Conservation (phyloP, 2,329 filamentous ascomycete genomes). For the Atkinsonella texensis region DNA sequence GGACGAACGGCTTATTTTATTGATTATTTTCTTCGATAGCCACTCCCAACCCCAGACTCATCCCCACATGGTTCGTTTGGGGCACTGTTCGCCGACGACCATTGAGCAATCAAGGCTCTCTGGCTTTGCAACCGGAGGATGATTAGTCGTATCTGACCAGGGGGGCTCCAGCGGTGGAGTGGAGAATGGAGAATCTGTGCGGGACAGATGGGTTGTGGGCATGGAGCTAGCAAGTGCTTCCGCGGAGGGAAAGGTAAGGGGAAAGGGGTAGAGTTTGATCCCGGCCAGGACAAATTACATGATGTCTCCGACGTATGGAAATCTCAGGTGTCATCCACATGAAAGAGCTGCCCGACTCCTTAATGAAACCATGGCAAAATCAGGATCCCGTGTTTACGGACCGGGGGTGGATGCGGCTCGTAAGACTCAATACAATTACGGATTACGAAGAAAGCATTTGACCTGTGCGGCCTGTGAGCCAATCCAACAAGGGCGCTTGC, state of each 20-base stretch:
- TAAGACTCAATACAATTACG: not conserved
- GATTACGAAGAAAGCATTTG: not conserved
- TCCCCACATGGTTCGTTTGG: not conserved
- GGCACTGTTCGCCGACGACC: not conserved
- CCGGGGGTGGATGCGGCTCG: not conserved
- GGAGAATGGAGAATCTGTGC: not conserved
- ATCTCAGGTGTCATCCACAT: too few species aligned
- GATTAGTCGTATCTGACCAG: not conserved
- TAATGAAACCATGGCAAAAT: not conserved
- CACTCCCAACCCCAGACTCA: not conserved
- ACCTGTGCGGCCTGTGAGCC: not conserved
- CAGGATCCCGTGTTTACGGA: not conserved
- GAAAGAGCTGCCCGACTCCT: not conserved
- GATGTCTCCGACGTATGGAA: too few species aligned
- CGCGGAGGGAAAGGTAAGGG: not conserved
- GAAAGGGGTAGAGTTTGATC: not conserved
- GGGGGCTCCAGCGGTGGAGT: not conserved
- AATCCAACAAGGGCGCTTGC: not conserved
- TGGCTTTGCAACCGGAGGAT: too few species aligned
- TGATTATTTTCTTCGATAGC: not conserved
- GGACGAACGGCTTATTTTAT: not conserved
- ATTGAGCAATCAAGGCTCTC: not conserved
- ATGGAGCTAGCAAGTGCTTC: not conserved
- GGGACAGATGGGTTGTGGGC: not conserved
- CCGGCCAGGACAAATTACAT: not conserved